Percentiles rank a stretch among this genome's conserved stretches.
Conservation (phyloP, 768 basidiomycete genomes). For the Russula virescens region DNA sequence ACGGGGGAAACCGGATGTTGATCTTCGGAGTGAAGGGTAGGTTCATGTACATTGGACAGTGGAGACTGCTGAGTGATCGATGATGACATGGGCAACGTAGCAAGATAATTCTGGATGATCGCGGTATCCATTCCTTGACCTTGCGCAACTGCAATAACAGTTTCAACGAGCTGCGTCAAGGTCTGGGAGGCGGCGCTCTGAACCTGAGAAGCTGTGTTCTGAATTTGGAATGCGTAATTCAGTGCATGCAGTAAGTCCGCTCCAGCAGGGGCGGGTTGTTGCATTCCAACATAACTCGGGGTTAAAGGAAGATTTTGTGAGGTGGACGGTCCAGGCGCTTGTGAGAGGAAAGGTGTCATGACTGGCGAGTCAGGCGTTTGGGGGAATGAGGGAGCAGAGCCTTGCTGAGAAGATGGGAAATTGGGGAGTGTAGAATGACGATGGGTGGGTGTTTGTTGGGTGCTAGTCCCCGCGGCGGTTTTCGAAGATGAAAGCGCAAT, state of each 20-base stretch:
- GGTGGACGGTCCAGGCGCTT: neutral
- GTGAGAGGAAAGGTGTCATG: neutral
- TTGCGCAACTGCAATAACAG: constrained; percentile 21
- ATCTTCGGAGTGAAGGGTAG: neutral
- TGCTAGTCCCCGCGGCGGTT: neutral
- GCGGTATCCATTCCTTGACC: constrained; percentile 17
- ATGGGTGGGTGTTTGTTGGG: neutral
- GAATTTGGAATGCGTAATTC: constrained; percentile 11
- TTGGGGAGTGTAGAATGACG: neutral
- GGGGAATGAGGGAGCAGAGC: neutral
- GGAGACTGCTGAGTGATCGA: neutral
- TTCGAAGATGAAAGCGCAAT: neutral
- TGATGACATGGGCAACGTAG: constrained; percentile 11
- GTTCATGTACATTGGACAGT: neutral
- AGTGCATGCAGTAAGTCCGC: constrained; percentile 10
- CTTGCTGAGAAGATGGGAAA: neutral
- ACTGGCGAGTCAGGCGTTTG: neutral
- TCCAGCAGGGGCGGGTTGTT: neutral
- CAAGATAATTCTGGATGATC: constrained; percentile 17
- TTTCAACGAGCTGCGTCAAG: constrained; percentile 20
- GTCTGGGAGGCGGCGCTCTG: constrained; percentile 11
- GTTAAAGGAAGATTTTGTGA: neutral
- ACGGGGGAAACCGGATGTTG: neutral
- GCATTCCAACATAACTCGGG: neutral
- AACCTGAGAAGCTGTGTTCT: constrained; percentile 12